Base-by-base conservation (phyloP, 164 flowering plant species). In the Vitis amurensis region DNA sequence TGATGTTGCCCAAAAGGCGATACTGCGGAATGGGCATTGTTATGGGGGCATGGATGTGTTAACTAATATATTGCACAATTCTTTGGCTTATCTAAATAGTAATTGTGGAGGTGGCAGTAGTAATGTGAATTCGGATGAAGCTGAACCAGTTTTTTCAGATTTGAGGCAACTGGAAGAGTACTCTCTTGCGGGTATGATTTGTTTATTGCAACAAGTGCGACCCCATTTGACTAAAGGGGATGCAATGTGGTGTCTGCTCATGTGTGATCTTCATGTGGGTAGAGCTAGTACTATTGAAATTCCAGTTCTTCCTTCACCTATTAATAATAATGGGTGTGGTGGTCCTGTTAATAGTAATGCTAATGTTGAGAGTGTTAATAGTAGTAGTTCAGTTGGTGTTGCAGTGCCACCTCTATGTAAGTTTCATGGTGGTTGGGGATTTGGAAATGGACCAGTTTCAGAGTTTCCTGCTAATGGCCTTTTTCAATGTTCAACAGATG, bases 241-340 rank as follows among this genome's bases (percentile, higher is more conserved):
- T 79, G 97, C 98, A 31, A 90, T 96, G 95, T 92, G 95, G 97
- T 96, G 99, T 77, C 86, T 96, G 55, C 84, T 96, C 17, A 91
- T 90, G 98, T 88, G 94, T 77, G 97, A 96, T 84, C 87, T 93
- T 67, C 88, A 93, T 84, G 88, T 93, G 63, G 94, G 94, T 48
- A 82, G 91, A 11, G 99, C 97, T 0, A 87, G 97, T 64, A 76
- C 86, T 10, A 83, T 96, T 79, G 97, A 92, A 57, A 76, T 92
- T 15, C 94, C 97, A 0, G 66, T 77, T 51, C 37, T 82, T 72
- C 84, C 83, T 3, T 66, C 83, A 1, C 61, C 76, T 6, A 70
- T 6, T 37, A 37, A 53, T 71, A 55, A 65, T 19, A 62, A 67
- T 68, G 75, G 79, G 14, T 51, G 72, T 61, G 63, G 57, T 60